Conservation (phyloP, 148 eudicot species). For the Drosera capensis region DNA sequence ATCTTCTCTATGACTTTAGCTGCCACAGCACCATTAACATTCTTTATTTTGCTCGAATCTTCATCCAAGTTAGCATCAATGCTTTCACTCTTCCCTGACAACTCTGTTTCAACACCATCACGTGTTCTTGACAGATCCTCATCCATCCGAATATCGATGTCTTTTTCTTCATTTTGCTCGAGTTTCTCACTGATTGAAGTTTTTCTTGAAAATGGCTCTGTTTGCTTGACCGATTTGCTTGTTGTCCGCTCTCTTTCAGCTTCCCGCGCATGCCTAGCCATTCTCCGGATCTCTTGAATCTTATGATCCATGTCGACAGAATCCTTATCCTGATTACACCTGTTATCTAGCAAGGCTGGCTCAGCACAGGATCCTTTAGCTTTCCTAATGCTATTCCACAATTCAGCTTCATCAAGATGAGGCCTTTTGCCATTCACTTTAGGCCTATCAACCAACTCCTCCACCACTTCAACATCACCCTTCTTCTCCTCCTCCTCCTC, state of each 20-base stretch:
- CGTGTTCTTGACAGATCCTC: no score
- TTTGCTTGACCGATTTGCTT: constrained; percentile 12
- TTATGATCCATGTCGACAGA: constrained; percentile 16
- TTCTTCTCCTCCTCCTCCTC: constrained; percentile 31
- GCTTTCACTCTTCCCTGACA: neutral
- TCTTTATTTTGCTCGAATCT: constrained; percentile 2
- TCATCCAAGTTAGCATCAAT: neutral
- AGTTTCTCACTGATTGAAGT: neutral
- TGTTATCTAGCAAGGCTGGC: constrained; percentile 8
- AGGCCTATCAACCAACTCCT: constrained; percentile 15
- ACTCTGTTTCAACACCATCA: no score
- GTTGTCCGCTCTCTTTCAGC: constrained; percentile 24
- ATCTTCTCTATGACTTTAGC: constrained; percentile 5
- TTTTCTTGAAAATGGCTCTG: constrained; percentile 2
- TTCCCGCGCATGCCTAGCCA: constrained; percentile 71
- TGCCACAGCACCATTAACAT: constrained; percentile 10
- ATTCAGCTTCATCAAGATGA: constrained; percentile 37
- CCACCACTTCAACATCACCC: constrained; percentile 51
- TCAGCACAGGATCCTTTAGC: constrained; percentile 18
- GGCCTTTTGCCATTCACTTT: constrained; percentile 33
- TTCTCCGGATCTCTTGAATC: constrained; percentile 27
- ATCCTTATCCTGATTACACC: neutral
- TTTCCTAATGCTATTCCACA: constrained; percentile 36
- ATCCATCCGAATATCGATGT: constrained; percentile 7
- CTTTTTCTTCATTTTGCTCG: neutral